phyloP scores from a whole-genome alignment of 768 basidiomycete species.

The Sporobolomyces pararoseus region DNA sequence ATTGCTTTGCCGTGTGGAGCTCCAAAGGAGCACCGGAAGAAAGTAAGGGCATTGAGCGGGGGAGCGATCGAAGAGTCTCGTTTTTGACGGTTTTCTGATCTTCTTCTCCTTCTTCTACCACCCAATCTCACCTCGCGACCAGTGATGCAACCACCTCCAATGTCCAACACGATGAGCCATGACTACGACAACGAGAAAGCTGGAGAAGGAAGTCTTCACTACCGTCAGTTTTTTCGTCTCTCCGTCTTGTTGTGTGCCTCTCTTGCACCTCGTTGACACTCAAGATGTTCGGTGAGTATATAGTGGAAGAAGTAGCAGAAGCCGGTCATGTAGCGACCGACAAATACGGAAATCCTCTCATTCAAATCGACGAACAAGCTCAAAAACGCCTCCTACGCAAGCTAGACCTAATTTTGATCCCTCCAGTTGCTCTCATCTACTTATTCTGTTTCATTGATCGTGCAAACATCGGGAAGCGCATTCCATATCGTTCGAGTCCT shows the following conservation, averaged over 20 bases:
- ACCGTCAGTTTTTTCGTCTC: neutral
- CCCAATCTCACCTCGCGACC: neutral
- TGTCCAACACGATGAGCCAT: neutral
- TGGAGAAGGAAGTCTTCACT: neutral
- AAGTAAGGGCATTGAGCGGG: too few relatives aligned
- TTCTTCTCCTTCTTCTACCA: neutral
- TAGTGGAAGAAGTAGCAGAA: conserved; percentile 32
- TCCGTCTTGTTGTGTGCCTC: neutral
- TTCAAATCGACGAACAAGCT: conserved; percentile 15
- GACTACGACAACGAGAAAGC: conserved; percentile 14
- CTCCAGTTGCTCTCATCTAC: conserved; percentile 22
- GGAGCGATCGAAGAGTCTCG: too few relatives aligned
- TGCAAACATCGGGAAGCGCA: conserved; percentile 9
- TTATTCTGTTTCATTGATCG: conserved; percentile 37
- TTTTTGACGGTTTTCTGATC: neutral
- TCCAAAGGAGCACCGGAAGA: too few relatives aligned
- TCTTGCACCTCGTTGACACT: too few relatives aligned
- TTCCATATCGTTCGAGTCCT: neutral
- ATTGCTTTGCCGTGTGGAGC: too few relatives aligned
- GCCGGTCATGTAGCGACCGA: conserved; percentile 40
- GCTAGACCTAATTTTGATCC: conserved; percentile 31
- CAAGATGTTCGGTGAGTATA: neutral
- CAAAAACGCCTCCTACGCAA: conserved; percentile 27
- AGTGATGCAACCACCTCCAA: neutral
- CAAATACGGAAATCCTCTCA: conserved; percentile 27